A percentile compares a stretch with the other conserved stretches of the same genome.
Conservation (phyloP, 352 stramenopile genomes). For the Phytophthora ramorum region DNA sequence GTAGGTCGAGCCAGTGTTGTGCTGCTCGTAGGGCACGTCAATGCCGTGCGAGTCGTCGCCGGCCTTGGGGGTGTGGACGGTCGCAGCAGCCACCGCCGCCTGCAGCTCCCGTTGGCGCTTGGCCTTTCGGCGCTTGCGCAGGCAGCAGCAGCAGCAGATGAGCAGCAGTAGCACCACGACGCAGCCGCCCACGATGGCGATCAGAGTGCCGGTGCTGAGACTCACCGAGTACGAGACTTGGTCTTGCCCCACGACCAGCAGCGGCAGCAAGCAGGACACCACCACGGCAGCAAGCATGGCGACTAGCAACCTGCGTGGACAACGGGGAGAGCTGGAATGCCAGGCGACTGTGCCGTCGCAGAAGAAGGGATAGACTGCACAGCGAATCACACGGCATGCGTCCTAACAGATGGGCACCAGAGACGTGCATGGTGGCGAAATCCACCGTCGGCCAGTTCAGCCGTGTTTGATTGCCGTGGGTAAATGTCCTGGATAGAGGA, state of each 20-base stretch:
- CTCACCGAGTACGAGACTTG: conserved; percentile 36
- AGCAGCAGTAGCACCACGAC: conserved; percentile 28
- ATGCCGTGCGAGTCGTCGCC: conserved; percentile 27
- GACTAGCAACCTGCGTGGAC: not conserved
- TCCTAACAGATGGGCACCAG: conserved; percentile 20
- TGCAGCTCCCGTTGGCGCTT: conserved; percentile 26
- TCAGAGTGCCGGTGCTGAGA: conserved; percentile 29
- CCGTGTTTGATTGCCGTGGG: too few species aligned
- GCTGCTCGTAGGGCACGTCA: conserved; percentile 24
- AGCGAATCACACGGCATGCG: too few species aligned
- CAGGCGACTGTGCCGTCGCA: conserved; percentile 17
- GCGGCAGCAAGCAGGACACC: conserved; percentile 15
- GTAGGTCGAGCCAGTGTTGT: conserved; percentile 35
- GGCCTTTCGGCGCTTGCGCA: conserved; percentile 25
- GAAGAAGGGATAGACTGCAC: conserved; percentile 21
- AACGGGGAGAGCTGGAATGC: conserved; percentile 15
- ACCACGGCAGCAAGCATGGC: conserved; percentile 19
- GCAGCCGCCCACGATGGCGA: conserved; percentile 30
- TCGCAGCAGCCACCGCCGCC: conserved; percentile 23
- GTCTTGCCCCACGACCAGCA: conserved; percentile 17
- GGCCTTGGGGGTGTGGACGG: conserved; percentile 26
- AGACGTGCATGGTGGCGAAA: conserved; percentile 22
- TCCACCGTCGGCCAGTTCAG: too few species aligned
- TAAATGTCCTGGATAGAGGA: too few species aligned
- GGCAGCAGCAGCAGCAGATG: conserved; percentile 35